phyloP scores from a whole-genome alignment of 2,329 filamentous ascomycete species.

The Xenoacremonium recifei region DNA sequence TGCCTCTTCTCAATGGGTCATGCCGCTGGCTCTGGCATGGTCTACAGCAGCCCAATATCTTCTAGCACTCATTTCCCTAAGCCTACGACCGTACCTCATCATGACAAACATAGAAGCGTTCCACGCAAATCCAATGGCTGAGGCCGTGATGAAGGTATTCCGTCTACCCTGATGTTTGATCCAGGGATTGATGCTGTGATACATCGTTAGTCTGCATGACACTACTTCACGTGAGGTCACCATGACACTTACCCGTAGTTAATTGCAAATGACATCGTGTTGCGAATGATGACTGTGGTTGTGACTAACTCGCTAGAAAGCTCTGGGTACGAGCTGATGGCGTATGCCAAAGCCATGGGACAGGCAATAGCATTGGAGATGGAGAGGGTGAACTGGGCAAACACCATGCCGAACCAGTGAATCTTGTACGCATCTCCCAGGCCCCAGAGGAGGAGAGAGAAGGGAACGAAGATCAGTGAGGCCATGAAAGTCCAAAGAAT shows the following conservation, averaged over 20 bases:
- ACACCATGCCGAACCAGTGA: conserved; percentile 39
- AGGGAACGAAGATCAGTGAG: conserved; percentile 22
- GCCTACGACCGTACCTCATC: conserved; percentile 43
- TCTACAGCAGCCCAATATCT: conserved; percentile 15
- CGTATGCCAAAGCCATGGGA: conserved; percentile 34
- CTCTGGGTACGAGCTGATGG: conserved; percentile 37
- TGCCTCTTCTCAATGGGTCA: too few species aligned
- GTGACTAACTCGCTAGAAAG: conserved; percentile 36
- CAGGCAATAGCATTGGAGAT: conserved; percentile 31
- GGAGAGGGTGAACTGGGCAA: conserved; percentile 34
- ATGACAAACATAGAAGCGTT: conserved; percentile 42
- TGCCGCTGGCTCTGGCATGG: too few species aligned
- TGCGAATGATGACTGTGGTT: conserved; percentile 36
- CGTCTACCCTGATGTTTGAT: conserved; percentile 7
- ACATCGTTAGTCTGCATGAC: neutral
- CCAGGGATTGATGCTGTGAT: conserved; percentile 11
- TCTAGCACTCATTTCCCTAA: conserved; percentile 17
- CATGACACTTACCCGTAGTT: too few species aligned
- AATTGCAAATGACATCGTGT: conserved; percentile 32
- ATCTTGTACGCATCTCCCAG: conserved; percentile 32
- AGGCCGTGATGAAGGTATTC: conserved; percentile 8
- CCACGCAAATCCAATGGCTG: conserved; percentile 32
- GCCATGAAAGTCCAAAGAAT: conserved; percentile 36
- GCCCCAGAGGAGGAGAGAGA: conserved; percentile 26
- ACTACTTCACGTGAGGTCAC: too few species aligned